phyloP scores from a whole-genome alignment of 2,329 filamentous ascomycete species.

The Alternaria sp. region DNA sequence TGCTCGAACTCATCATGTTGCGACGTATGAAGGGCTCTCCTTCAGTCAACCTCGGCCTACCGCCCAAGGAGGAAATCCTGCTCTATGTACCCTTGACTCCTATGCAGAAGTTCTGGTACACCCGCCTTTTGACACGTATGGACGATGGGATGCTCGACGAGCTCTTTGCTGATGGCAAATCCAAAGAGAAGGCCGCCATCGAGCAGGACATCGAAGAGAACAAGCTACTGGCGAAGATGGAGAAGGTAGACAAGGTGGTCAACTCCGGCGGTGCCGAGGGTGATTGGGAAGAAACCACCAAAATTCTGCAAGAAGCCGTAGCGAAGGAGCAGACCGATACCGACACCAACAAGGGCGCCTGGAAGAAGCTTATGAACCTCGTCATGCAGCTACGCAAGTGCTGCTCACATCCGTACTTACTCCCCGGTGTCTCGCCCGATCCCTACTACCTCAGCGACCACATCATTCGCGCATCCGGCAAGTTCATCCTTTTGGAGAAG shows the following conservation, averaged over 20 bases:
- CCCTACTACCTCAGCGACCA: slow-evolving; percentile 56
- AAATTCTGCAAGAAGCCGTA: slow-evolving; percentile 94
- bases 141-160: slow-evolving; percentile 60
- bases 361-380: slow-evolving; percentile 61
- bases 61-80: slow-evolving; percentile 63
- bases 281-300: slow-evolving; percentile 73
- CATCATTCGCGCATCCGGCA: slow-evolving; percentile 59
- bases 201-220: slow-evolving; percentile 48
- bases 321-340: slow-evolving; percentile 43
- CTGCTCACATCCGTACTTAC: slow-evolving; percentile 62
- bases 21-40: slow-evolving; percentile 63
- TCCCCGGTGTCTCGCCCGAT: slow-evolving; percentile 54
- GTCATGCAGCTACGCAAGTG: slow-evolving; percentile 63
- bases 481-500: slow-evolving; percentile 63
- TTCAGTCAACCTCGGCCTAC: slow-evolving; percentile 61
- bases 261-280: slow-evolving; percentile 17
- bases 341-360: slow-evolving; percentile 47
- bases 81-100: slow-evolving; percentile 65
- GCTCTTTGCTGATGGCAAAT: slow-evolving; percentile 57
- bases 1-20: slow-evolving; percentile 66
- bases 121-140: slow-evolving; percentile 61
- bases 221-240: slow-evolving; percentile 39
- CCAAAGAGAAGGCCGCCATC: slow-evolving; percentile 52
- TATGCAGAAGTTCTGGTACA: slow-evolving; percentile 66
- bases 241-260: slow-evolving; percentile 40